Conservation (phyloP, 2,329 filamentous ascomycete species). For the Claviceps digitariae region DNA sequence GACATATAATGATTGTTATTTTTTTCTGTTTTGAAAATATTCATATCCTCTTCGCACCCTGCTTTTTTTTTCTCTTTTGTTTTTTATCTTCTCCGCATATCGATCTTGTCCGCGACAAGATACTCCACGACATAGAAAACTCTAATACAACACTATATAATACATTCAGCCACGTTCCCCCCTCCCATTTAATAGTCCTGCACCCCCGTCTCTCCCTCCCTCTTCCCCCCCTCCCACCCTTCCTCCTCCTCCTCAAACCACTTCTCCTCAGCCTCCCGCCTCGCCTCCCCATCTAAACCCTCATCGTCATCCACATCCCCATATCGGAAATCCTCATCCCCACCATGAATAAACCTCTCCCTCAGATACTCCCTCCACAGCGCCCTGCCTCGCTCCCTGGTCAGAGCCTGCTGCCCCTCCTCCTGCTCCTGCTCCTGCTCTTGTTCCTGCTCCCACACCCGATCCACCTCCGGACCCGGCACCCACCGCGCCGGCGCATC, state of each 20-base stretch:
- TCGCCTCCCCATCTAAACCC: constrained; percentile 51
- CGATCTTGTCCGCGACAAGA: no score
- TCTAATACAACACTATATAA: no score
- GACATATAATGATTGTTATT: not conserved
- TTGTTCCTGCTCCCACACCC: constrained; percentile 17
- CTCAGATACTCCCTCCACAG: constrained; percentile 63
- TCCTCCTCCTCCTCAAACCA: constrained; percentile 76
- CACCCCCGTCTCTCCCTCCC: constrained; percentile 51
- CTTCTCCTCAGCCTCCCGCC: constrained; percentile 51
- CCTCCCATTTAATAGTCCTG: constrained; percentile 49
- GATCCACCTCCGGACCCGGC: not conserved
- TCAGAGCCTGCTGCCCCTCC: no score
- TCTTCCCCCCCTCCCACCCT: constrained; percentile 36
- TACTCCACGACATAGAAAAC: no score
- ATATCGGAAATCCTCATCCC: constrained; percentile 72
- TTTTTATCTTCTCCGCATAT: no score
- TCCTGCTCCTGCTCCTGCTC: not conserved
- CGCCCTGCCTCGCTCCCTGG: constrained; percentile 50
- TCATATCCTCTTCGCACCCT: no score
- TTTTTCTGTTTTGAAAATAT: not conserved
- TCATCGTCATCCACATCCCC: constrained; percentile 54
- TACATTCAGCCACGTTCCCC: no score
- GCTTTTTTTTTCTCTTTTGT: no score
- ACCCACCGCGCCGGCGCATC: not conserved
- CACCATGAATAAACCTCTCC: constrained; percentile 59